Evolutionary conservation across 2,329 filamentous ascomycete species (phyloP).

Genomic region (Paracorniculantispora psalliotae): DNA sequence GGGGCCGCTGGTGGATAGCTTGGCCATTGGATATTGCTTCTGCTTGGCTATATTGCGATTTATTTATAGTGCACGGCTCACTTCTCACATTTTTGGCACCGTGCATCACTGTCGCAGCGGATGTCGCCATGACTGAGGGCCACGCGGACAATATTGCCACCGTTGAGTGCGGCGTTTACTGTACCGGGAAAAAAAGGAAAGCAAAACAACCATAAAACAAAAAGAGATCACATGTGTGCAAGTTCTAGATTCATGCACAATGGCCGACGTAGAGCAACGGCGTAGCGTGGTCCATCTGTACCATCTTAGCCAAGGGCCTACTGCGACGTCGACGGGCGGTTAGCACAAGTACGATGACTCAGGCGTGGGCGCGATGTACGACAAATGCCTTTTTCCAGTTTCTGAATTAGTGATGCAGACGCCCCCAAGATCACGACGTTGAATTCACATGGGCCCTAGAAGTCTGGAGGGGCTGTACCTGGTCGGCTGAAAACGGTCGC

Average conservation of each 20-base stretch:
- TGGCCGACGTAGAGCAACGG: neutral
- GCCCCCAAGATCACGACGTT: neutral
- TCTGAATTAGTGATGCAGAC: neutral
- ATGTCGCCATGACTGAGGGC: neutral
- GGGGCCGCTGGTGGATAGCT: neutral
- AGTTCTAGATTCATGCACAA: neutral
- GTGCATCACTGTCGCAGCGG: neutral
- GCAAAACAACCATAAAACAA: neutral
- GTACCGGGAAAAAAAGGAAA: neutral
- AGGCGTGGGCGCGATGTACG: neutral
- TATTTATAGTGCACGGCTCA: neutral
- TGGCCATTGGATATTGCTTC: neutral
- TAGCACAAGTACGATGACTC: neutral
- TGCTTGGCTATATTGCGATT: neutral
- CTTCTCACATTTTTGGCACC: neutral
- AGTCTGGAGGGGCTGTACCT: neutral
- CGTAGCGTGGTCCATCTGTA: neutral
- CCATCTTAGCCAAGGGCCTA: neutral
- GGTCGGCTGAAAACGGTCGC: slow-evolving; percentile 6
- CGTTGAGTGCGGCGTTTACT: neutral
- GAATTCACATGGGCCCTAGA: neutral
- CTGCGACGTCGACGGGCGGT: slow-evolving; percentile 3
- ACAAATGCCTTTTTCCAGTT: neutral
- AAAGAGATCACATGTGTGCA: neutral
- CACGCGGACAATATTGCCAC: neutral